These are phyloP conservation scores for Paramarasmius palmivorus DNA, from an alignment of 1,284 basidiomycete genomes.

Conservation along the genomic window DNA sequence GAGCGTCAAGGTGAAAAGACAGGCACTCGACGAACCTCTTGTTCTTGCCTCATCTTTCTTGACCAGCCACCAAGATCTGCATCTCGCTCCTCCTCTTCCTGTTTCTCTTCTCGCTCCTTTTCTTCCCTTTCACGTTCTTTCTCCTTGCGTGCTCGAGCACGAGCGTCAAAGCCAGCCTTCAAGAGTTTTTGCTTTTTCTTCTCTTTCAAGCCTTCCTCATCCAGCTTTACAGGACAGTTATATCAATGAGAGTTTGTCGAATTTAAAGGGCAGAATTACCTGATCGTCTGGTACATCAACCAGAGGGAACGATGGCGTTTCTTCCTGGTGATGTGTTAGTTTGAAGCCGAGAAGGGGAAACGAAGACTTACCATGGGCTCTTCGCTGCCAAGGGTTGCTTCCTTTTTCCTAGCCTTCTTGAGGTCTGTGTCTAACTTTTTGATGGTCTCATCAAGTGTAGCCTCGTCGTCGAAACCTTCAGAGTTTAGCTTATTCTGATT, in stretches of 20 bases:
- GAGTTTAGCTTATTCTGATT: constrained; percentile 56
- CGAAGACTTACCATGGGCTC: constrained; percentile 46
- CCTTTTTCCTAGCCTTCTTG: constrained; percentile 73
- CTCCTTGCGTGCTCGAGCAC: constrained; percentile 83
- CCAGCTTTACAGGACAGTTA: constrained; percentile 55
- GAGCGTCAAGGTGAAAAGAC: not conserved
- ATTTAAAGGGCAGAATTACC: constrained; percentile 35
- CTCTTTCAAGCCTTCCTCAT: constrained; percentile 92
- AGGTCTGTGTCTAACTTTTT: constrained; percentile 76
- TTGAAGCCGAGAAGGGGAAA: constrained; percentile 6
- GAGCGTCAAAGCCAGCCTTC: constrained; percentile 95
- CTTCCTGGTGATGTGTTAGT: constrained; percentile 35
- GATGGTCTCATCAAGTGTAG: constrained; percentile 67
- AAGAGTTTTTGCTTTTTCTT: constrained; percentile 92
- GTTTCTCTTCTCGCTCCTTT: constrained; percentile 68
- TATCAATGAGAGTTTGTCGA: not conserved
- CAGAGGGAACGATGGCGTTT: constrained; percentile 88
- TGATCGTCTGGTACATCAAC: constrained; percentile 91
- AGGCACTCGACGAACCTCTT: constrained; percentile 59
- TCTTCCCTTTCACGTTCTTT: constrained; percentile 85
- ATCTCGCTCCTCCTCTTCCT: constrained; percentile 80
- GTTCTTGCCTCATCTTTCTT: constrained; percentile 67
- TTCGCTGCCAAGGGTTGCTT: constrained; percentile 60
- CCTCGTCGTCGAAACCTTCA: constrained; percentile 79
- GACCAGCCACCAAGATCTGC: constrained; percentile 76